Percentiles rank a stretch among this genome's conserved stretches.
phyloP scores from a whole-genome alignment of 2,329 filamentous ascomycete species.

The Zasmidium cellare region DNA sequence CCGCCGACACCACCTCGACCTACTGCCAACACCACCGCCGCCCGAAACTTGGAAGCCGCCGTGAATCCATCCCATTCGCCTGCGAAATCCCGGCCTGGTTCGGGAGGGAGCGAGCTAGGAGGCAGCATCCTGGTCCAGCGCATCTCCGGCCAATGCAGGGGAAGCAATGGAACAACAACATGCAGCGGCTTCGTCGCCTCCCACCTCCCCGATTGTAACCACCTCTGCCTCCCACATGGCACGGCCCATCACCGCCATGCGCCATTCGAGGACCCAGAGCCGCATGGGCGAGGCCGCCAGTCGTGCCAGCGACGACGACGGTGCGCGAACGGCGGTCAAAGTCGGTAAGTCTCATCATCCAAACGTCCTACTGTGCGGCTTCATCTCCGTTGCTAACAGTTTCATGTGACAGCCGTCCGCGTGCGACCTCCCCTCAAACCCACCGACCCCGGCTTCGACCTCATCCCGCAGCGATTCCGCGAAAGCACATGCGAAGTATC shows the following conservation, averaged over 20 bases:
- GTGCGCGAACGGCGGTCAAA: conserved; percentile 23
- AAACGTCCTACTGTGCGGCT: neutral
- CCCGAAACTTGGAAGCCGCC: neutral
- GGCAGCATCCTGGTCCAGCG: neutral
- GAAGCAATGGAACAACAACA: conserved; percentile 3
- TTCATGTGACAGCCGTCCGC: conserved; percentile 69
- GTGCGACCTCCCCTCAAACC: conserved; percentile 83
- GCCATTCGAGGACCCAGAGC: conserved; percentile 15
- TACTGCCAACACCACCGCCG: neutral
- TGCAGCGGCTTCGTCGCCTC: neutral
- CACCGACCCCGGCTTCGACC: conserved; percentile 85
- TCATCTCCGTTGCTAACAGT: conserved; percentile 12
- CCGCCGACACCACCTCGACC: neutral
- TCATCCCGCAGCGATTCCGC: conserved; percentile 95
- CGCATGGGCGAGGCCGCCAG: conserved; percentile 20
- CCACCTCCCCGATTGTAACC: neutral
- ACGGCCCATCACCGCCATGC: conserved; percentile 9
- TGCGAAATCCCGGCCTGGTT: neutral
- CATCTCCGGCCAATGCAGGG: conserved; percentile 4
- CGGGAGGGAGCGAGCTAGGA: too few species aligned
- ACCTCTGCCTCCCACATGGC: neutral
- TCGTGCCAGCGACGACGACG: conserved; percentile 22
- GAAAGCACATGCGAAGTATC: conserved; percentile 88
- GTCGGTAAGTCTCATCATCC: conserved; percentile 18
- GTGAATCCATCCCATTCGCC: neutral